phyloP scores from a whole-genome alignment of 2,329 filamentous ascomycete species.

The Orbilia quercus region DNA sequence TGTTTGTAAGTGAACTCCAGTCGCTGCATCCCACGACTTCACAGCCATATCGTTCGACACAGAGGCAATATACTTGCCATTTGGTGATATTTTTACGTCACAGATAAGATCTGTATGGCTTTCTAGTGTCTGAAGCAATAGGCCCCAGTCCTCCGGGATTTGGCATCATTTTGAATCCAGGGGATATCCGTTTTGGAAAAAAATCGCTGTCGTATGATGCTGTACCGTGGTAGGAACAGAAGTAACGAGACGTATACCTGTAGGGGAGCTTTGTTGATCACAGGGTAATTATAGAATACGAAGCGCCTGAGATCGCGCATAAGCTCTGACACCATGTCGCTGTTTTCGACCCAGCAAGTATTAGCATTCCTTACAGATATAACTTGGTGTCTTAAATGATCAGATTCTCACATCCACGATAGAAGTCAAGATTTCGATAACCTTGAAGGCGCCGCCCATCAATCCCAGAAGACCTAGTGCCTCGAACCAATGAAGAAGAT shows the following conservation, averaged over 20 bases:
- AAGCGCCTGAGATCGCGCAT: not conserved
- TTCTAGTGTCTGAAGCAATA: slow-evolving; percentile 1
- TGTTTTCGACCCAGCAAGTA: not conserved
- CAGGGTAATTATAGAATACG: not conserved
- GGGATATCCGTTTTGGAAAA: not conserved
- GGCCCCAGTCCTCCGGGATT: not conserved
- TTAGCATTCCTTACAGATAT: no score
- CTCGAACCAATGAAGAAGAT: slow-evolving; percentile 63
- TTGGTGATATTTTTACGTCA: not conserved
- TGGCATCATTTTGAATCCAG: not conserved
- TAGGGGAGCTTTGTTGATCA: not conserved
- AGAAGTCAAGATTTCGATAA: slow-evolving; percentile 12
- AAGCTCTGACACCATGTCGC: not conserved
- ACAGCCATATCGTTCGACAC: no score
- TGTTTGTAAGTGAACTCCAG: no score
- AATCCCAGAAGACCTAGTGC: slow-evolving; percentile 61
- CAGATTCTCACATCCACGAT: slow-evolving; percentile 2
- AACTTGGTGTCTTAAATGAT: no score
- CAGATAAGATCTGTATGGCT: not conserved
- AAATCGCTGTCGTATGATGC: not conserved
- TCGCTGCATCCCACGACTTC: no score
- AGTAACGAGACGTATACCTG: slow-evolving; percentile 1
- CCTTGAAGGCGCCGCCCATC: slow-evolving; percentile 53
- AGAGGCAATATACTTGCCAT: no score
- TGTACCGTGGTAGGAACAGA: not conserved